Conservation (phyloP, 495 filamentous ascomycete species). For the Lasiosphaeria hispida region DNA sequence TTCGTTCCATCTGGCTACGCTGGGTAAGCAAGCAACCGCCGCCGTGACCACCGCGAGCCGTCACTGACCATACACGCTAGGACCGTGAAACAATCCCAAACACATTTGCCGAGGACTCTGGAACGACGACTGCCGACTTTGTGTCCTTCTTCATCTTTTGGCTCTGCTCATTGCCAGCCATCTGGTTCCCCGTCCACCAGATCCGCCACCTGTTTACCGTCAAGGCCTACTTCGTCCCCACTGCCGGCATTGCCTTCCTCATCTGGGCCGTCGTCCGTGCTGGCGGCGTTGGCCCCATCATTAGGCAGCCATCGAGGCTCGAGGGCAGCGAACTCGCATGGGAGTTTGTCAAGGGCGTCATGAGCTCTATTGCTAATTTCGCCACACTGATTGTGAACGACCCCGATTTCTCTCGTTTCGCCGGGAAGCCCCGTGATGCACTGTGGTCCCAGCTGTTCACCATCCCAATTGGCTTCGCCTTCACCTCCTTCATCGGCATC, state of each 20-base stretch:
- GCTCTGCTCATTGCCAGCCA: conserved; percentile 73
- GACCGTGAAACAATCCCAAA: conserved; percentile 60
- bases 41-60: background rate
- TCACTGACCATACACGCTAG: conserved; percentile 25
- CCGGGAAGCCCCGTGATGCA: conserved; percentile 73
- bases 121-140: conserved; percentile 74
- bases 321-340: conserved; percentile 72
- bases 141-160: conserved; percentile 84
- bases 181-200: conserved; percentile 78
- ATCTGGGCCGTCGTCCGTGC: conserved; percentile 86
- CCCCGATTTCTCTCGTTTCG: conserved; percentile 88
- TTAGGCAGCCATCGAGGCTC: conserved; percentile 63
- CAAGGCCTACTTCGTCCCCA: conserved; percentile 82
- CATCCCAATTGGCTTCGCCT: conserved; percentile 80
- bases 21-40: conserved; percentile 36
- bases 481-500: conserved; percentile 92
- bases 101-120: conserved; percentile 59
- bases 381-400: conserved; percentile 84
- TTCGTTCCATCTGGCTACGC: conserved; percentile 71
- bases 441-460: conserved; percentile 88
- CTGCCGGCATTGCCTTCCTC: conserved; percentile 82
- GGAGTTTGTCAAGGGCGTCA: conserved; percentile 79
- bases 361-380: conserved; percentile 91
- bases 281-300: conserved; percentile 80
- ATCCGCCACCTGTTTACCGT: conserved; percentile 88